Conservation (phyloP, 106 monocot genomes). For the Agapanthus africanus region DNA sequence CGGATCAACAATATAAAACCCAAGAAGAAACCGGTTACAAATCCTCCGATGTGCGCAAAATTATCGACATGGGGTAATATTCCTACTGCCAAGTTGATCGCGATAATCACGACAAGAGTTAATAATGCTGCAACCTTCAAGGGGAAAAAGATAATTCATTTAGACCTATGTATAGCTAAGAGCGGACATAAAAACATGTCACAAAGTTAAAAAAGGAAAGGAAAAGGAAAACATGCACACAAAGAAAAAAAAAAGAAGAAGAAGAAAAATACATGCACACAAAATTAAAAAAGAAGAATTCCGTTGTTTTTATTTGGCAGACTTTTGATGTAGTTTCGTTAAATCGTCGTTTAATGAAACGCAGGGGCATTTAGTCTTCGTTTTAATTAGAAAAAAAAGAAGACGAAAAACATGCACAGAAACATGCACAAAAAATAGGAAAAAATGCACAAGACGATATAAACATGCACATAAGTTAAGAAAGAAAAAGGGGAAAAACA, state of each 20-base stretch:
- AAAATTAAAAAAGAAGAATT: too few relatives aligned
- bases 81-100: constrained; percentile 41
- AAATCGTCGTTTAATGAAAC: too few relatives aligned
- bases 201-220: too few relatives aligned
- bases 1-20: constrained; percentile 41
- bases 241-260: too few relatives aligned
- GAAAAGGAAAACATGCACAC: too few relatives aligned
- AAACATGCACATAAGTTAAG: neutral
- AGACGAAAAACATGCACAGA: too few relatives aligned
- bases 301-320: too few relatives aligned
- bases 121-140: constrained; percentile 37
- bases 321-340: too few relatives aligned
- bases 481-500: neutral
- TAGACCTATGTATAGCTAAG: neutral
- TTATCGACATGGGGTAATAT: constrained; percentile 43
- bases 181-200: neutral
- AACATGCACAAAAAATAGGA: neutral
- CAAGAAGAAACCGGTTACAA: constrained; percentile 34
- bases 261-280: too few relatives aligned
- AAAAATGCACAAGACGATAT: neutral
- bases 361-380: too few relatives aligned
- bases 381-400: too few relatives aligned
- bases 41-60: constrained; percentile 43
- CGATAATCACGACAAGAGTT: constrained; percentile 30
- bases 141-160: neutral